Evolutionary conservation across 495 filamentous ascomycete genomes (phyloP).

Genomic region (Xylaria nigripes): DNA sequence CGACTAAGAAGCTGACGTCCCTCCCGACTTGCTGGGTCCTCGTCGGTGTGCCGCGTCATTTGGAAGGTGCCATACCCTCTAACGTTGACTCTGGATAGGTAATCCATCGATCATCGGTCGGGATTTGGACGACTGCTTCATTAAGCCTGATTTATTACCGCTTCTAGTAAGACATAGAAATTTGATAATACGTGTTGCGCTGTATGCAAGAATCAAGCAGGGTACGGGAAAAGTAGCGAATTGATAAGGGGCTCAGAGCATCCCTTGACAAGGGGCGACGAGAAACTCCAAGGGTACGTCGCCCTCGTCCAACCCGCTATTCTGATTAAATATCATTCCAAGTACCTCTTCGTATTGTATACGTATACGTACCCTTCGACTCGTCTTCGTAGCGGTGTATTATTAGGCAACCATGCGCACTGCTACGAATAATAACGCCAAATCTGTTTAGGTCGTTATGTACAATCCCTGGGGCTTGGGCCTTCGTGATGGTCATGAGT

Average conservation of each 20-base stretch:
- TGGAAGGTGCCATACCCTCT: not conserved
- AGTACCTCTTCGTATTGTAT: not conserved
- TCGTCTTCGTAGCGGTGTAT: not conserved
- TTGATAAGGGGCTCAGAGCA: not conserved
- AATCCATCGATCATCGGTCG: not conserved
- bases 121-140: constrained; percentile 4
- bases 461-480: not conserved
- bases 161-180: not conserved
- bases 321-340: not conserved
- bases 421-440: not conserved
- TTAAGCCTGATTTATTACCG: not conserved
- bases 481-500: not conserved
- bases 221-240: not conserved
- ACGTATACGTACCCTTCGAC: not conserved
- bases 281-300: not conserved
- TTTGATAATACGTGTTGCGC: not conserved
- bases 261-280: not conserved
- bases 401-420: not conserved
- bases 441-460: not conserved
- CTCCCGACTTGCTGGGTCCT: not conserved
- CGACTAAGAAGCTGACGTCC: not conserved
- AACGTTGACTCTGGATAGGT: not conserved
- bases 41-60: not conserved
- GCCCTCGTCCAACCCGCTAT: constrained; percentile 3
- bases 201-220: not conserved